These are phyloP conservation scores for Pleurotus tuber-regium DNA, from an alignment of 768 basidiomycete genomes.

Conservation along the genomic window DNA sequence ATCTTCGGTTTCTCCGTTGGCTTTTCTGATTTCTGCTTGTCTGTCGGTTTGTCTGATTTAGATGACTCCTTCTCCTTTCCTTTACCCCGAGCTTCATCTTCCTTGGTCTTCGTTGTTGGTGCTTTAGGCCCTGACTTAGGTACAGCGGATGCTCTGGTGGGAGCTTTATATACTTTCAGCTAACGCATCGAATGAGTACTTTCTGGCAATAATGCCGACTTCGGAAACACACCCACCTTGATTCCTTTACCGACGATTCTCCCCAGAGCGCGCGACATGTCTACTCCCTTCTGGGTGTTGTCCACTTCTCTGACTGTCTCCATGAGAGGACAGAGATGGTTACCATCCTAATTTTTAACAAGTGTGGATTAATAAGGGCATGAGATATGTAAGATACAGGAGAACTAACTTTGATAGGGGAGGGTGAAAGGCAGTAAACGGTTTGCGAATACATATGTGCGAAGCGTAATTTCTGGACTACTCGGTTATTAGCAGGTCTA, in stretches of 20 bases:
- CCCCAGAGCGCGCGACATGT: slow-evolving; percentile 41
- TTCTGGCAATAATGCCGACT: too few species aligned
- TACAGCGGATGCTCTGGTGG: slow-evolving; percentile 27
- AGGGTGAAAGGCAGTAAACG: slow-evolving; percentile 72
- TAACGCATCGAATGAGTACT: too few species aligned
- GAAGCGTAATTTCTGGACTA: slow-evolving; percentile 52
- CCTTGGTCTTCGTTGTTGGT: slow-evolving; percentile 14
- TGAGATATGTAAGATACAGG: slow-evolving; percentile 1
- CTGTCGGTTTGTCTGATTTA: slow-evolving; percentile 14
- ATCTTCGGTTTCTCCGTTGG: slow-evolving; percentile 26
- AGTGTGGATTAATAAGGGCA: slow-evolving; percentile 5
- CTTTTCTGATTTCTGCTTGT: slow-evolving; percentile 23
- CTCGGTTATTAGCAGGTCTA: neutral
- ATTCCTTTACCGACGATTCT: slow-evolving; percentile 46
- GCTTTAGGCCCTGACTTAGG: neutral
- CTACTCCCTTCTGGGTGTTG: slow-evolving; percentile 34
- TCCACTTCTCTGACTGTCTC: slow-evolving; percentile 39
- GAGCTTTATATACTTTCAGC: neutral
- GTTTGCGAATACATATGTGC: slow-evolving; percentile 51
- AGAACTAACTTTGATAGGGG: slow-evolving; percentile 53
- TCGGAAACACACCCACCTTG: too few species aligned
- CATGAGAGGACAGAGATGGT: slow-evolving; percentile 39
- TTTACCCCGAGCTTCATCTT: slow-evolving; percentile 20
- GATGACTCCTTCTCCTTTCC: slow-evolving; percentile 11
- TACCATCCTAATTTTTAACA: slow-evolving; percentile 46